These are phyloP conservation scores for Cryptosporidium canis DNA, from an alignment of 169 alveolate genomes.

Conservation along the genomic window DNA sequence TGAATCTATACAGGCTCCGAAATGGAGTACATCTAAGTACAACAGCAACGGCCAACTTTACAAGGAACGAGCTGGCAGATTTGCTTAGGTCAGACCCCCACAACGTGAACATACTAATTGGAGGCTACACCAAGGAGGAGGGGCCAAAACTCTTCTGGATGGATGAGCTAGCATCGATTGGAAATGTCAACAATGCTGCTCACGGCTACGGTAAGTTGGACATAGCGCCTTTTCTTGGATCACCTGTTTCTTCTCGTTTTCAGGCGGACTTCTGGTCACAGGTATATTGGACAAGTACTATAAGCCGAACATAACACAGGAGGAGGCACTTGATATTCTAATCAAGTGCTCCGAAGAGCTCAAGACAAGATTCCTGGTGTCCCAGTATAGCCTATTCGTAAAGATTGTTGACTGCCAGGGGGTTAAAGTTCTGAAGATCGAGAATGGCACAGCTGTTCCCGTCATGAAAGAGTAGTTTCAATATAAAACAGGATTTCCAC, in stretches of 20 bases:
- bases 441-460: slow-evolving; percentile 44
- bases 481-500: background rate
- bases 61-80: slow-evolving; percentile 86
- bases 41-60: slow-evolving; percentile 85
- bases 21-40: slow-evolving; percentile 82
- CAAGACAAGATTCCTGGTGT: slow-evolving; percentile 85
- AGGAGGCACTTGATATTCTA: slow-evolving; percentile 86
- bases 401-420: slow-evolving; percentile 79
- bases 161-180: slow-evolving; percentile 89
- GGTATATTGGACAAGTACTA: slow-evolving; percentile 89
- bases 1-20: slow-evolving; percentile 83
- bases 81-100: slow-evolving; percentile 87
- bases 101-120: slow-evolving; percentile 85
- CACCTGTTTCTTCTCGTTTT: slow-evolving; percentile 75
- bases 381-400: slow-evolving; percentile 82
- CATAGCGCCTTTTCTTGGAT: slow-evolving; percentile 83
- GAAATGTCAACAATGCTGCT: slow-evolving; percentile 86
- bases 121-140: slow-evolving; percentile 87
- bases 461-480: background rate
- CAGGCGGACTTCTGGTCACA: slow-evolving; percentile 83
- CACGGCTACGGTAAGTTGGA: slow-evolving; percentile 91
- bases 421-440: slow-evolving; percentile 76
- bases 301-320: slow-evolving; percentile 83
- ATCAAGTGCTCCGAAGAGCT: slow-evolving; percentile 88
- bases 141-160: slow-evolving; percentile 91